Evolutionary conservation across 179 eudicot species (phyloP), one percentile per base, ranked within the genome.

Genomic region (Camellia oleifera): DNA sequence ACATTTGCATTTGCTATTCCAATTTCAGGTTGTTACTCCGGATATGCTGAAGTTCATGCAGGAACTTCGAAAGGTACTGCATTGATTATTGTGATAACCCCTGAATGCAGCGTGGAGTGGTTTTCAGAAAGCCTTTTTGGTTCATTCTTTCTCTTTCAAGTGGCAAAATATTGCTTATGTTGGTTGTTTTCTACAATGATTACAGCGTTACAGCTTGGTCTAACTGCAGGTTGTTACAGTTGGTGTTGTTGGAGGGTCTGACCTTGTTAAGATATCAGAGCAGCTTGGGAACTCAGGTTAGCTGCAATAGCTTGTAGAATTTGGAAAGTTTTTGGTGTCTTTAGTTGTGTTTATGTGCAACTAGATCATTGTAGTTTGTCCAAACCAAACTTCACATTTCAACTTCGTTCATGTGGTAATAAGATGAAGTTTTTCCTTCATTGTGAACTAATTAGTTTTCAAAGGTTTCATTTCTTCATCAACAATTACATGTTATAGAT

Each of bases 221-320:
- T 84, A 18, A 72, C 46, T 79, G 69, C 87, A 93, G 98, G 97
- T 95, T 81, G 92, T 92, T 23, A 88, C 95, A 61, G 87, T 95
- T 83, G 99, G 99, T 77, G 92, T 95, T 74, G 99, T 92, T 86
- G 99, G 99, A 69, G 99, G 99, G 80, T 95, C 98, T 61, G 99
- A 95, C 88, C 87, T 94, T 48, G 88, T 86, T 77, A 95, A 95
- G 92, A 95, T 94, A 86, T 91, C 99, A 26, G 99, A 95, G 84
- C 99, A 95, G 86, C 97, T 95, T 78, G 99, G 99, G n/a, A 84
- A 86, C 52, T 77, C 97, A 88, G 97, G 99, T 95, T 64, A 66
- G 72, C 66, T 79, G 78, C 11, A 74, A 62, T 75, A 69, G 20
- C 32, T 50, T 40, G 20, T 60, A 58, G 32, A 62, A 23, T 46